Base-by-base conservation (phyloP, 2,329 filamentous ascomycete genomes). In the Dothistroma septosporum region DNA sequence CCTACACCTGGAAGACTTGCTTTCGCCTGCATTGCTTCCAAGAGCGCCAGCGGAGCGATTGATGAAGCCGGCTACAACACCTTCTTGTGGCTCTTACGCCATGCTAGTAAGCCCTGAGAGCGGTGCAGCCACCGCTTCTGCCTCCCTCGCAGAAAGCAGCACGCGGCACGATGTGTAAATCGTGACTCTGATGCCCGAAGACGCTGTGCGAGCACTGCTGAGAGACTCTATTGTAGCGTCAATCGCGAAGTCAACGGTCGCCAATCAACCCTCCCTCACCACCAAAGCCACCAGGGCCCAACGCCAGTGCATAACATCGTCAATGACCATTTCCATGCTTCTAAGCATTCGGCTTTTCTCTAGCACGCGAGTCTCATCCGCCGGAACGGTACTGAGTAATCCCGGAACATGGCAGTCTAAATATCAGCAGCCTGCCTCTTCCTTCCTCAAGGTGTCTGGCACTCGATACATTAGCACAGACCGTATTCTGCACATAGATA, bases 361-460 rank as follows among this genome's bases (percentile, higher is more conserved):
- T n/a, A 41, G 37, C 37, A 41, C 37, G 10, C n/a, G 10, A 16
- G 37, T 41, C 37, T 41, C 10, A 41, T 41, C 37, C 37, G 37
- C 37, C 4, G 14, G 37, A 16, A 41, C 14, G n/a, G 37, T 41
- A 16, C 37, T 41, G 14, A 5, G 10, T 12, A 12, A 9, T 12
- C 37, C 49, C n/a, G 55, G 59, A 35, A 61, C 32, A 50, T 61
- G 55, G 59, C 54, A 10, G 58, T 60, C 32, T 50, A 28, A 11
- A 55, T 41, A 47, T 58, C 55, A 10, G 35, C 55, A 24, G 14
- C 19, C 21, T 55, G 53, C 41, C 58, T 57, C 55, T 58, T 60
- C 22, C 58, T 55, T 9, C n/a, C n/a, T n/a, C n/a, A 63, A 60
- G 31, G 60, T 63, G 28, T 59, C 57, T 47, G 22, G 57, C 47